phyloP scores from a whole-genome alignment of 2,329 filamentous ascomycete species.

The Keithomyces neogunnii region DNA sequence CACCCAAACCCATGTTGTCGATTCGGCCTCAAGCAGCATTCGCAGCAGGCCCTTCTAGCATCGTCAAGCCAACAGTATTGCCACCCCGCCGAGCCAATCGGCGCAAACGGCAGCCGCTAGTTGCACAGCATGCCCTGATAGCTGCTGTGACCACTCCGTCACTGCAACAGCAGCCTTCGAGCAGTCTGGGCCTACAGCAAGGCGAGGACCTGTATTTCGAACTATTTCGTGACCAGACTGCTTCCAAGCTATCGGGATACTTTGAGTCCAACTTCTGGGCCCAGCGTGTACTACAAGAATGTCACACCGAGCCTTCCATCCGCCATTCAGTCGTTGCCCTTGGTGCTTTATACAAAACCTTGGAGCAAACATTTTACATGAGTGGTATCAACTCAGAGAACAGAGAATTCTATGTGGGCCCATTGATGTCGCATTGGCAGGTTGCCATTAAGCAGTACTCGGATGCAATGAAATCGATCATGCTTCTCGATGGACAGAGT shows the following conservation, averaged over 20 bases:
- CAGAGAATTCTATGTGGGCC: conserved; percentile 18
- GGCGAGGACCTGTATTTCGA: conserved; percentile 53
- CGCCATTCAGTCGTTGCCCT: conserved; percentile 58
- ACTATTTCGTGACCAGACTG: conserved; percentile 52
- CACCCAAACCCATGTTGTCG: conserved; percentile 34
- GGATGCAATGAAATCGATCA: conserved; percentile 43
- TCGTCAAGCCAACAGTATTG: conserved; percentile 17
- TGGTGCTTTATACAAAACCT: conserved; percentile 57
- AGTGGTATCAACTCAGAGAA: conserved; percentile 18
- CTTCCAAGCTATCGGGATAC: conserved; percentile 56
- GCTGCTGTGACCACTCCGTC: conserved; percentile 8
- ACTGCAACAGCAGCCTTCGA: conserved; percentile 33
- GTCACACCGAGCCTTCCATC: conserved; percentile 52
- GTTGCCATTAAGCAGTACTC: conserved; percentile 53
- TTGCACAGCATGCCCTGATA: background rate
- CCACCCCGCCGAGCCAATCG: conserved; percentile 22
- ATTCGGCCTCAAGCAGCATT: conserved; percentile 12
- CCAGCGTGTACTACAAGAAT: conserved; percentile 52
- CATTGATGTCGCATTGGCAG: conserved; percentile 44
- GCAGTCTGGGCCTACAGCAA: conserved; percentile 36
- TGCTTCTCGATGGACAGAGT: conserved; percentile 33
- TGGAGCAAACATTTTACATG: conserved; percentile 48
- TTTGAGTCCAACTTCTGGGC: conserved; percentile 61
- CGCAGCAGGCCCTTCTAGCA: conserved; percentile 4
- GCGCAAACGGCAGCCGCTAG: conserved; percentile 4